These are phyloP conservation scores for Penicillium hesseltinei DNA, from an alignment of 2,329 filamentous ascomycete species.

Conservation along the genomic window DNA sequence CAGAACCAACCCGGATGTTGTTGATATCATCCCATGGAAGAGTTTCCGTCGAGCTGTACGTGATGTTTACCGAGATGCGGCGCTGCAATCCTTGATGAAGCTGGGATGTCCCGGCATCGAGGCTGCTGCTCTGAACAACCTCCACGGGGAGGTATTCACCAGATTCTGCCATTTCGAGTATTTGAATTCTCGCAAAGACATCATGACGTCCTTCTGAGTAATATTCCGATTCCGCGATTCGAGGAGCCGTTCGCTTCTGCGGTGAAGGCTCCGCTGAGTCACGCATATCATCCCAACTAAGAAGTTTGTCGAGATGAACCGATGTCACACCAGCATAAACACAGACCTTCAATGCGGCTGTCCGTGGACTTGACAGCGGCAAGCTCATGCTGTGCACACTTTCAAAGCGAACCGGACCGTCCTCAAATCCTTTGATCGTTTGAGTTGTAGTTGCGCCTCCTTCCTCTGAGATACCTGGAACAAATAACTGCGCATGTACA, in stretches of 20 bases:
- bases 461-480: slow-evolving; percentile 84
- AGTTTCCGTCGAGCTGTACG: slow-evolving; percentile 83
- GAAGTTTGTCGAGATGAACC: slow-evolving; percentile 94
- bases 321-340: slow-evolving; percentile 87
- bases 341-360: slow-evolving; percentile 76
- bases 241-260: slow-evolving; percentile 59
- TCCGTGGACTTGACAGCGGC: slow-evolving; percentile 71
- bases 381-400: slow-evolving; percentile 98
- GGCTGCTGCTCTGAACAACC: slow-evolving; percentile 78
- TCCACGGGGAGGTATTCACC: slow-evolving; percentile 92
- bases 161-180: slow-evolving; percentile 86
- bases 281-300: slow-evolving; percentile 98
- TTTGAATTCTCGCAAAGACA: slow-evolving; percentile 80
- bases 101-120: slow-evolving; percentile 89
- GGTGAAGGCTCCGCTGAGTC: slow-evolving; percentile 62
- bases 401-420: slow-evolving; percentile 87
- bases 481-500: slow-evolving; percentile 94
- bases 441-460: slow-evolving; percentile 92
- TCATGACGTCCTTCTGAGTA: slow-evolving; percentile 93
- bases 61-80: slow-evolving; percentile 81
- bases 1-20: slow-evolving; percentile 71
- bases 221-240: slow-evolving; percentile 88
- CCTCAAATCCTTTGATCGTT: slow-evolving; percentile 91
- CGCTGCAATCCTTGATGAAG: slow-evolving; percentile 92
- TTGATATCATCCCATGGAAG: slow-evolving; percentile 85